Percentiles rank a stretch among this genome's conserved stretches.
phyloP scores from a whole-genome alignment of 768 basidiomycete genomes.

The Clitopilus passeckerianus region DNA sequence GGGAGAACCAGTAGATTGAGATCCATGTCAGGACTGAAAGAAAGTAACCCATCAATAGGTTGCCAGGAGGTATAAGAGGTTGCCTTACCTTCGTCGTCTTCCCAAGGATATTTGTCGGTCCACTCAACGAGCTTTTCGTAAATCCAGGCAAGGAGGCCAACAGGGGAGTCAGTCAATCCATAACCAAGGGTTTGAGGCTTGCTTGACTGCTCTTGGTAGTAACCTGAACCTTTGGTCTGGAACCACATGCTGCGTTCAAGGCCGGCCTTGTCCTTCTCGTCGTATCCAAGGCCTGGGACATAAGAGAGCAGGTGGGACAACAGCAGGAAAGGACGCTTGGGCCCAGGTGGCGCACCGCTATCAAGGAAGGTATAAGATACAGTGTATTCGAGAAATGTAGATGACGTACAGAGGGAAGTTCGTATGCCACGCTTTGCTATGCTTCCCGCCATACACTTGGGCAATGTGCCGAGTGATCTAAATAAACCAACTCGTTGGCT shows the following conservation, averaged over 20 bases:
- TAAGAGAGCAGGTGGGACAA: slow-evolving; percentile 21
- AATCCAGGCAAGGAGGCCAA: slow-evolving; percentile 48
- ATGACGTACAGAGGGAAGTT: slow-evolving; percentile 30
- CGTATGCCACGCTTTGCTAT: slow-evolving; percentile 49
- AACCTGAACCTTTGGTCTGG: slow-evolving; percentile 25
- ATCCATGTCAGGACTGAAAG: slow-evolving; percentile 53
- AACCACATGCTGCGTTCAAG: slow-evolving; percentile 24
- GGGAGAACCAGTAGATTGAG: slow-evolving; percentile 56
- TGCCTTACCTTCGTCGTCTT: slow-evolving; percentile 45
- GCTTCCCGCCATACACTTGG: slow-evolving; percentile 24
- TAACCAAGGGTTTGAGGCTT: slow-evolving; percentile 54
- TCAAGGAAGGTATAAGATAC: not conserved
- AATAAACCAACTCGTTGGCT: not conserved
- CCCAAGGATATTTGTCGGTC: slow-evolving; percentile 52
- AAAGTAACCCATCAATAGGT: too few relatives aligned
- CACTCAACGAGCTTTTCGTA: slow-evolving; percentile 46
- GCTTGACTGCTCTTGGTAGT: slow-evolving; percentile 35
- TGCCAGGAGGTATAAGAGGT: slow-evolving; percentile 9
- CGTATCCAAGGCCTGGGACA: slow-evolving; percentile 12
- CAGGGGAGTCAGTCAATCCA: slow-evolving; percentile 50
- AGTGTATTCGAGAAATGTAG: not conserved
- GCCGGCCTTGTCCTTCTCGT: slow-evolving; percentile 26
- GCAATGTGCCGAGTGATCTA: slow-evolving; percentile 25
- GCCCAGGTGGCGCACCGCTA: slow-evolving; percentile 13
- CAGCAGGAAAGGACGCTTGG: slow-evolving; percentile 17